These are phyloP conservation scores for Xylariaceae sp. DNA, from an alignment of 2,329 filamentous ascomycete genomes.

Conservation along the genomic window DNA sequence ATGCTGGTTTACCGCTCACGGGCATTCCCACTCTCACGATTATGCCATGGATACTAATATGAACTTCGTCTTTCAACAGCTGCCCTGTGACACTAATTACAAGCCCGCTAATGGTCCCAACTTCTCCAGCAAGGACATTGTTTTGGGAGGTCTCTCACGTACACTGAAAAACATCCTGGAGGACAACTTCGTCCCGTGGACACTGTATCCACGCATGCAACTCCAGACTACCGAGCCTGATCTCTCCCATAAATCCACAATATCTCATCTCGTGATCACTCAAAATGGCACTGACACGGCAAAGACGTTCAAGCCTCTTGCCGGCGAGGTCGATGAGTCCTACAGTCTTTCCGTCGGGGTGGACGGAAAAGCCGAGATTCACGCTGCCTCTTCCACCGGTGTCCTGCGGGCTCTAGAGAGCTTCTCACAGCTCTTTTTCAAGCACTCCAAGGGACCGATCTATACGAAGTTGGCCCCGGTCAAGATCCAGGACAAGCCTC, in stretches of 20 bases:
- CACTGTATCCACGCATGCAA: constrained; percentile 64
- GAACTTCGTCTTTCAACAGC: constrained; percentile 45
- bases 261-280: constrained; percentile 64
- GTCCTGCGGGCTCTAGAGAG: constrained; percentile 74
- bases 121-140: constrained; percentile 55
- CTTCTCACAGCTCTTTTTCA: constrained; percentile 79
- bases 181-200: constrained; percentile 76
- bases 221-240: constrained; percentile 66
- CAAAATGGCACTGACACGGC: constrained; percentile 59
- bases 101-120: constrained; percentile 41
- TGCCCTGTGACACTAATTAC: constrained; percentile 52
- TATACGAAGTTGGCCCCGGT: constrained; percentile 77
- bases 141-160: constrained; percentile 60
- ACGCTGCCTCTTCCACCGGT: constrained; percentile 67
- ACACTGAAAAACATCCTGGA: constrained; percentile 66
- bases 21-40: constrained; percentile 21
- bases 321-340: constrained; percentile 72
- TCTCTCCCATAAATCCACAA: constrained; percentile 47
- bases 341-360: constrained; percentile 67
- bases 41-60: constrained; percentile 19
- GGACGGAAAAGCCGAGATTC: constrained; percentile 63
- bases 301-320: constrained; percentile 61
- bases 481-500: constrained; percentile 70
- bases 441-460: constrained; percentile 61
- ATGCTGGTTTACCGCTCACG: constrained; percentile 47